These are phyloP conservation scores for Acorus calamus DNA, from an alignment of 106 monocot species.

Conservation along the genomic window DNA sequence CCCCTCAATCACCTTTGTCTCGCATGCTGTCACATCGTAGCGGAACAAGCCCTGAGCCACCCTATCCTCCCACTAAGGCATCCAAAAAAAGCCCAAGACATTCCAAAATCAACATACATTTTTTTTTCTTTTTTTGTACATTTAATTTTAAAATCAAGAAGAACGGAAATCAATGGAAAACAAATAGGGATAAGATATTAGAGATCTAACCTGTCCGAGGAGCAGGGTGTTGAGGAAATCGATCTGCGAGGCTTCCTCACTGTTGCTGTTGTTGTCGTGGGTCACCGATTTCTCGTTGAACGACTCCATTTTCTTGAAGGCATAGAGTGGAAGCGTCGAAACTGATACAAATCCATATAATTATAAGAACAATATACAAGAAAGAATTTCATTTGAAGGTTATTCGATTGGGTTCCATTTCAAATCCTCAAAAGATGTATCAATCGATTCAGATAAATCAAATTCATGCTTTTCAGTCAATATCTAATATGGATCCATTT, in stretches of 20 bases:
- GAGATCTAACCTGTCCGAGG: slow-evolving; percentile 44
- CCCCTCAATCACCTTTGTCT: slow-evolving; percentile 77
- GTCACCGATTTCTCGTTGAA: neutral
- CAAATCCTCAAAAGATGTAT: too few relatives aligned
- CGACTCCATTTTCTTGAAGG: slow-evolving; percentile 10
- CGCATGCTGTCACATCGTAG: slow-evolving; percentile 74
- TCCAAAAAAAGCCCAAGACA: neutral
- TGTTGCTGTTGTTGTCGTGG: neutral
- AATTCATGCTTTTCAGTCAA: too few relatives aligned
- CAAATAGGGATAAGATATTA: neutral
- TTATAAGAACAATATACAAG: neutral
- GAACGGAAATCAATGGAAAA: neutral
- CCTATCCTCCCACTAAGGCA: slow-evolving; percentile 64
- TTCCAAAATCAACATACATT: neutral
- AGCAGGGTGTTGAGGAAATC: slow-evolving; percentile 57
- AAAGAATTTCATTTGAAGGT: neutral
- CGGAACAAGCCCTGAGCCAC: slow-evolving; percentile 62
- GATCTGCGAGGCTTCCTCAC: slow-evolving; percentile 15
- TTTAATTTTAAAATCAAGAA: neutral
- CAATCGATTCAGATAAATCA: too few relatives aligned
- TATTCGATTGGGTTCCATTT: too few relatives aligned
- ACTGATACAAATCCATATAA: slow-evolving; percentile 13
- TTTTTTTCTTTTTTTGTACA: too few relatives aligned
- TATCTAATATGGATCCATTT: too few relatives aligned
- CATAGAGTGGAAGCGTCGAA: slow-evolving; percentile 62